A percentile compares a stretch with the other conserved stretches of the same genome.
These are phyloP conservation scores for Eucalyptus brandiana DNA, from an alignment of 345 rosid genomes.

Conservation along the genomic window DNA sequence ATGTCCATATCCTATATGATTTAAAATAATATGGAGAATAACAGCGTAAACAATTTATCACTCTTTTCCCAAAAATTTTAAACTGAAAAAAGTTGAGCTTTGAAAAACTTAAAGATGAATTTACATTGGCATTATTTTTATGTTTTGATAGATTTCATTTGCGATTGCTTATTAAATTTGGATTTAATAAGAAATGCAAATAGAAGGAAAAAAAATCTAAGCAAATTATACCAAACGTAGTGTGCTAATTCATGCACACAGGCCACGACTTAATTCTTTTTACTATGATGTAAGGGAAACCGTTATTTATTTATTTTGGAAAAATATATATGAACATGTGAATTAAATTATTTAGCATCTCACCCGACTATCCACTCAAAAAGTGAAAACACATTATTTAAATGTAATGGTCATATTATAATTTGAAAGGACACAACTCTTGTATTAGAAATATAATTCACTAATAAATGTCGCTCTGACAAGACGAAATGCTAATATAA, in stretches of 20 bases:
- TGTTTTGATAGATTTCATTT: not conserved
- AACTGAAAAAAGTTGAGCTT: too few species aligned
- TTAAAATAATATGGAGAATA: too few species aligned
- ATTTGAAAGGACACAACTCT: not conserved
- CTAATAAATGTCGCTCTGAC: not conserved
- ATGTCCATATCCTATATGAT: too few species aligned
- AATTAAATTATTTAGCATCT: not conserved
- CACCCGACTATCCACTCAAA: not conserved
- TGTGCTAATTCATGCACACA: not conserved
- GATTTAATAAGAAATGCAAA: not conserved
- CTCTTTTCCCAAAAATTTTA: too few species aligned
- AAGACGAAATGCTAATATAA: not conserved
- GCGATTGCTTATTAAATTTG: too few species aligned
- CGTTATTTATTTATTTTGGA: not conserved
- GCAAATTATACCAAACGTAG: not conserved
- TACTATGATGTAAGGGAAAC: not conserved
- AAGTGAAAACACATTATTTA: not conserved
- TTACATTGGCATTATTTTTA: too few species aligned
- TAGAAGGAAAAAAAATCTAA: not conserved
- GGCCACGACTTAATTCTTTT: not conserved
- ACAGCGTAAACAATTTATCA: too few species aligned
- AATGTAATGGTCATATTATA: not conserved
- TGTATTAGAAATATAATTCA: too few species aligned
- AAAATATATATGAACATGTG: not conserved
- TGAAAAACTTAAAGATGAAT: too few species aligned